Evolutionary conservation across 2,329 filamentous ascomycete species (phyloP).

Genomic region (Dryadomyces quercus-mongolicae): DNA sequence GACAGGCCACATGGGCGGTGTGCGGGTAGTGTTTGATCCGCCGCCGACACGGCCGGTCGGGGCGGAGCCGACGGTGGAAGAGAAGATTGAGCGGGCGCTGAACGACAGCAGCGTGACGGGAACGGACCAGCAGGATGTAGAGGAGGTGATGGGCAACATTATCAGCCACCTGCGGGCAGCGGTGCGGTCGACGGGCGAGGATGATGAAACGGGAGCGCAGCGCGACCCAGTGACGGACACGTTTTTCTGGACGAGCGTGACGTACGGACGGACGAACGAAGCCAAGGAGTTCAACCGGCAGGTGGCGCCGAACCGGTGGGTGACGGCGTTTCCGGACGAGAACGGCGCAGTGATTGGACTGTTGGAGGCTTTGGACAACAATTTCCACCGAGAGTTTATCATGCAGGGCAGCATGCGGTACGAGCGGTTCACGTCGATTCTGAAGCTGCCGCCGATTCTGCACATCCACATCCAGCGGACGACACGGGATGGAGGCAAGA

Average conservation of each 20-base stretch:
- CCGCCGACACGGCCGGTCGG: constrained; percentile 7
- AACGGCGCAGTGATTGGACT: constrained; percentile 44
- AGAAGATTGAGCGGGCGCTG: constrained; percentile 31
- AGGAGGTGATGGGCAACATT: constrained; percentile 88
- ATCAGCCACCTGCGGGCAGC: constrained; percentile 85
- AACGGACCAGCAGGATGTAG: constrained; percentile 81
- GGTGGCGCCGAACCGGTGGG: constrained; percentile 47
- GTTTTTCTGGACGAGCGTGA: constrained; percentile 50
- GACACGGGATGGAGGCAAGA: constrained; percentile 62
- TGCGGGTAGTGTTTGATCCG: constrained; percentile 9
- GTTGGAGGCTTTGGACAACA: constrained; percentile 73
- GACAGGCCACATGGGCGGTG: not conserved
- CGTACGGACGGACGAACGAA: constrained; percentile 43
- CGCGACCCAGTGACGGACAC: constrained; percentile 65
- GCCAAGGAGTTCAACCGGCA: constrained; percentile 26
- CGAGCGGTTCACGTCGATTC: constrained; percentile 58
- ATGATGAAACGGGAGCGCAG: constrained; percentile 57
- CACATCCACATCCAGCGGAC: constrained; percentile 84
- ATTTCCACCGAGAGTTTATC: constrained; percentile 70
- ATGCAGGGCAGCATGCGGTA: constrained; percentile 45
- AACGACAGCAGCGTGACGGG: constrained; percentile 35
- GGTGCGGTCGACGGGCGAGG: constrained; percentile 57
- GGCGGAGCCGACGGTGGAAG: constrained; percentile 25
- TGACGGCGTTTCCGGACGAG: constrained; percentile 46
- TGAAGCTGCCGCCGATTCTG: constrained; percentile 67